Evolutionary conservation across 352 stramenopile species (phyloP).

Genomic region (Phytopythium helicoides): DNA sequence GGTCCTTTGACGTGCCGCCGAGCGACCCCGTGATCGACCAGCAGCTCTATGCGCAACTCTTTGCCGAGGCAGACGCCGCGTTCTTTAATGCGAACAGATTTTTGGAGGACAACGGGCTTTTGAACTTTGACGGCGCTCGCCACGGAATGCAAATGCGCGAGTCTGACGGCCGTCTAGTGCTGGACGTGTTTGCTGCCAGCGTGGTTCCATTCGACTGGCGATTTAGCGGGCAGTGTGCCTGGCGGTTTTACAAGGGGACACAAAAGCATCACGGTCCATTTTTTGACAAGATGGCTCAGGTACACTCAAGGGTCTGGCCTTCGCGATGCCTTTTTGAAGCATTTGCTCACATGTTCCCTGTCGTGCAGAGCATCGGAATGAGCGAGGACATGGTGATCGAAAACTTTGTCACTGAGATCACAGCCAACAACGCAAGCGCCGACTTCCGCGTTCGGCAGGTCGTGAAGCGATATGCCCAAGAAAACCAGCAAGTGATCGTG

Average conservation of each 20-base stretch:
- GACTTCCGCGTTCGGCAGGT: conserved; percentile 52
- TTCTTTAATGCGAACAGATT: conserved; percentile 19
- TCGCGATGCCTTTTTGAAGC: not conserved
- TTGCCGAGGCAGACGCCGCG: conserved; percentile 20
- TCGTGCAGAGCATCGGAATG: not conserved
- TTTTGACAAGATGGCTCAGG: conserved; percentile 26
- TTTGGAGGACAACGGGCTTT: conserved; percentile 21
- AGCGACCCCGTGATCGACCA: conserved; percentile 10
- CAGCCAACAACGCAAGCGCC: conserved; percentile 36
- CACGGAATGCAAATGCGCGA: conserved; percentile 23
- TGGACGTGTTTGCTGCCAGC: conserved; percentile 35
- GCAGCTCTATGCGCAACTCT: conserved; percentile 24
- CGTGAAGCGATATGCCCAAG: conserved; percentile 46
- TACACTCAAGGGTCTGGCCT: conserved; percentile 1
- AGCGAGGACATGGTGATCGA: conserved; percentile 40
- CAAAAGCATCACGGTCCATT: conserved; percentile 28
- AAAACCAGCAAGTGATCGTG: conserved; percentile 48
- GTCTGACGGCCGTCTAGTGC: conserved; percentile 19
- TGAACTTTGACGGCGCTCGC: conserved; percentile 15
- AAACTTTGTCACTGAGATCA: conserved; percentile 47
- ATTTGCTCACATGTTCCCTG: too few species aligned
- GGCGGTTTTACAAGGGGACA: conserved; percentile 27
- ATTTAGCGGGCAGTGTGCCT: conserved; percentile 16
- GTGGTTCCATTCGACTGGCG: conserved; percentile 25
- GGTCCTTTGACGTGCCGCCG: not conserved